Percentiles rank a stretch among this genome's conserved stretches.
These are phyloP conservation scores for Hanseniaspora lindneri DNA, from an alignment of 805 yeast genomes.

Conservation along the genomic window DNA sequence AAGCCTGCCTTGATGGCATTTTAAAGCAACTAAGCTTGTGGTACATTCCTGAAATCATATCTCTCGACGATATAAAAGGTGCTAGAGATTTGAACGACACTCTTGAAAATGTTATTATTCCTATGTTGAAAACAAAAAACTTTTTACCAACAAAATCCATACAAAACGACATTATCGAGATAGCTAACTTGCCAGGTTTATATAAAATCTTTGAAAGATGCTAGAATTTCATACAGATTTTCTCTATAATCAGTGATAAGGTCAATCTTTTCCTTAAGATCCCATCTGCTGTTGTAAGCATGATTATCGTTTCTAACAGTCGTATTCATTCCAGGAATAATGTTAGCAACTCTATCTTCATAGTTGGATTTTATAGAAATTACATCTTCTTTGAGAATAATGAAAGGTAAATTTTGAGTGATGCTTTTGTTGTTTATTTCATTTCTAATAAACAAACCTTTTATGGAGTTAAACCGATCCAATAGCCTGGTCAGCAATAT, in stretches of 20 bases:
- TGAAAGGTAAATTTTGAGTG: slow-evolving; percentile 6
- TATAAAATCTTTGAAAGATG: slow-evolving; percentile 91
- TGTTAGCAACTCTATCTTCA: slow-evolving; percentile 13
- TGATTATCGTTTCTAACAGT: slow-evolving; percentile 7
- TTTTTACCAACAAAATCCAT: slow-evolving; percentile 47
- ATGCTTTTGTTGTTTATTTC: slow-evolving; percentile 6
- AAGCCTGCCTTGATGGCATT: slow-evolving; percentile 53
- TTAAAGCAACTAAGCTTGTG: slow-evolving; percentile 57
- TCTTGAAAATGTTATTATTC: slow-evolving; percentile 54
- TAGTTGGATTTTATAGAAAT: slow-evolving; percentile 3
- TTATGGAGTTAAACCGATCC: slow-evolving; percentile 9
- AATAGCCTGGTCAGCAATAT: neutral
- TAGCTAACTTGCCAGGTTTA: slow-evolving; percentile 83
- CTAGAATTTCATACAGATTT: slow-evolving; percentile 23
- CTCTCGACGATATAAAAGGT: slow-evolving; percentile 22
- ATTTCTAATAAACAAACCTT: slow-evolving; percentile 8
- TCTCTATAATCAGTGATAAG: slow-evolving; percentile 9
- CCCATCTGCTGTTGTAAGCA: neutral
- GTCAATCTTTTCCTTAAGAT: slow-evolving; percentile 1
- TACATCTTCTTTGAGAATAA: slow-evolving; percentile 14
- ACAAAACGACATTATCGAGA: slow-evolving; percentile 52
- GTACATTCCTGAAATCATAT: slow-evolving; percentile 51
- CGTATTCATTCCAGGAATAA: slow-evolving; percentile 13
- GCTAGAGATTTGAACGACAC: slow-evolving; percentile 26
- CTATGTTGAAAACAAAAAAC: slow-evolving; percentile 48